Conservation (phyloP, 2,329 filamentous ascomycete species). For the Coniochaeta sp. region DNA sequence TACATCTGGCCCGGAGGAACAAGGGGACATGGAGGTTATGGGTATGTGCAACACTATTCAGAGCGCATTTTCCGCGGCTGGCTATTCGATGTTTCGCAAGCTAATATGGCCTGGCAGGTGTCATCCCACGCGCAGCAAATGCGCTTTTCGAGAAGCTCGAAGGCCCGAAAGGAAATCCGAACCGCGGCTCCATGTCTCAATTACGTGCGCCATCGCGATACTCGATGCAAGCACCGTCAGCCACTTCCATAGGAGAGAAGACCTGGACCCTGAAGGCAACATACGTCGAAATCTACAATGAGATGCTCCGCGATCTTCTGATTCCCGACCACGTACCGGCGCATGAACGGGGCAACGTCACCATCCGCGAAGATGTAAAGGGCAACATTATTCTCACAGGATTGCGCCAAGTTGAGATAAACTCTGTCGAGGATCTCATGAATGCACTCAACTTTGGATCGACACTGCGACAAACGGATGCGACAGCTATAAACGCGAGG, state of each 20-base stretch:
- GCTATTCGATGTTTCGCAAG: background rate
- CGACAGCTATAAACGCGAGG: constrained; percentile 94
- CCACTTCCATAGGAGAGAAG: constrained; percentile 51
- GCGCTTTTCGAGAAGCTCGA: constrained; percentile 85
- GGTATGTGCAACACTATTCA: constrained; percentile 48
- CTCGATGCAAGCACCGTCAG: constrained; percentile 43
- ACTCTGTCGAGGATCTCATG: constrained; percentile 86
- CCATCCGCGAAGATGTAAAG: constrained; percentile 88
- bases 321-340: constrained; percentile 65
- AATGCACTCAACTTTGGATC: constrained; percentile 88
- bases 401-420: constrained; percentile 78
- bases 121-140: constrained; percentile 86
- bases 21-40: constrained; percentile 64
- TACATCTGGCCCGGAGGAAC: constrained; percentile 77
- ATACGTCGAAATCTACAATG: constrained; percentile 97
- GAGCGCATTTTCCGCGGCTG: background rate
- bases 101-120: constrained; percentile 48
- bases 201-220: constrained; percentile 72
- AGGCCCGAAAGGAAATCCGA: constrained; percentile 35
- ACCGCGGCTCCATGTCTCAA: constrained; percentile 66
- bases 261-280: constrained; percentile 90
- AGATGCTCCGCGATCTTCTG: constrained; percentile 85
- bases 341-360: constrained; percentile 70
- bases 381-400: constrained; percentile 92
- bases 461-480: constrained; percentile 89